These are phyloP conservation scores for Cordyceps fumosorosea DNA, from an alignment of 2,329 filamentous ascomycete genomes.

Conservation along the genomic window DNA sequence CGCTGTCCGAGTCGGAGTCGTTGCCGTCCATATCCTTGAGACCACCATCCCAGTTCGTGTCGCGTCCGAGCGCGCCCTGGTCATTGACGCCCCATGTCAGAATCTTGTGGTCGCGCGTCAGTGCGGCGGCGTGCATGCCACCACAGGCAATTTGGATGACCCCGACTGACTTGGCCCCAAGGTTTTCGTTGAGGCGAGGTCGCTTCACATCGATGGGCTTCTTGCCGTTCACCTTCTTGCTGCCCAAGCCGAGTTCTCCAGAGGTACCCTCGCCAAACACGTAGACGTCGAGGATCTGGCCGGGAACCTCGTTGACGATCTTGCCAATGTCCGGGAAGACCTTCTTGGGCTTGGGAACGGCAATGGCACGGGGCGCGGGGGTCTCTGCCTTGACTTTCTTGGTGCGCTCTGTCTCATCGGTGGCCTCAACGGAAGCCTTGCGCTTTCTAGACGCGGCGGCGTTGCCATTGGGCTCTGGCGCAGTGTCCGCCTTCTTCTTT, in stretches of 20 bases:
- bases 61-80: constrained; percentile 70
- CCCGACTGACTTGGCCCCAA: constrained; percentile 53
- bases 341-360: constrained; percentile 24
- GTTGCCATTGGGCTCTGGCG: constrained; percentile 7
- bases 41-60: constrained; percentile 63
- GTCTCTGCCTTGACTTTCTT: constrained; percentile 20
- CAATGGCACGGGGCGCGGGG: constrained; percentile 11
- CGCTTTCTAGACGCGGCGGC: constrained; percentile 22
- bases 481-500: constrained; percentile 15
- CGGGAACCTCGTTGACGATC: constrained; percentile 62
- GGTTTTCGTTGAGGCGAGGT: constrained; percentile 70
- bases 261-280: constrained; percentile 74
- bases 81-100: constrained; percentile 87
- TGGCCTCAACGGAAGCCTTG: constrained; percentile 17
- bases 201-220: constrained; percentile 70
- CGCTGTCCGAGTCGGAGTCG: constrained; percentile 50
- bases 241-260: constrained; percentile 78
- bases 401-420: constrained; percentile 18
- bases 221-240: constrained; percentile 54
- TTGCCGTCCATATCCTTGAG: constrained; percentile 47
- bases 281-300: constrained; percentile 61
- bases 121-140: constrained; percentile 72
- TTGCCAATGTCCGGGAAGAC: constrained; percentile 45
- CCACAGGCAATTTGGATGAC: constrained; percentile 72
- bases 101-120: constrained; percentile 76